Percentiles rank a stretch among this genome's conserved stretches.
Evolutionary conservation across 2,329 filamentous ascomycete genomes (phyloP).

Genomic region (Colletotrichum shisoi): DNA sequence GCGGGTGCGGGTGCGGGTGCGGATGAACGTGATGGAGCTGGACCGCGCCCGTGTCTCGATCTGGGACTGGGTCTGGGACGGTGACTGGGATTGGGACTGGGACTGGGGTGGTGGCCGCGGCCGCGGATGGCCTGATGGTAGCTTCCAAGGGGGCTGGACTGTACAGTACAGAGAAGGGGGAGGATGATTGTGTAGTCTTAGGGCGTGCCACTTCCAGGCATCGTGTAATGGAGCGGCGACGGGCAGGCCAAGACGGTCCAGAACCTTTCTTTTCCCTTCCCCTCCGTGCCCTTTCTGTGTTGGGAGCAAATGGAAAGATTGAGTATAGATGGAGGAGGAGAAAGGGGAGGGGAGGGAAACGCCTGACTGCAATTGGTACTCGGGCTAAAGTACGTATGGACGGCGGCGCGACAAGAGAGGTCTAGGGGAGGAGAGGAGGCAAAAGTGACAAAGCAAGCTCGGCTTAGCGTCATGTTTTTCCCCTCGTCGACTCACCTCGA

Average conservation of each 20-base stretch:
- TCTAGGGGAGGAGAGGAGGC: conserved; percentile 4
- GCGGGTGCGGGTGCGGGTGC: conserved; percentile 24
- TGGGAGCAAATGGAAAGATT: not conserved
- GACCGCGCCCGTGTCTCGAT: conserved; percentile 32
- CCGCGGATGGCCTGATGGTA: conserved; percentile 36
- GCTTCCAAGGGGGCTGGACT: conserved; percentile 35
- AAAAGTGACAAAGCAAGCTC: conserved; percentile 26
- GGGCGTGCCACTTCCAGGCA: conserved; percentile 27
- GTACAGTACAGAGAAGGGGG: not conserved
- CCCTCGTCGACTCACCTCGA: conserved; percentile 31
- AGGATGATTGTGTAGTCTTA: not conserved
- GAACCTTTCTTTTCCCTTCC: conserved; percentile 13
- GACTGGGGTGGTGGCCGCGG: conserved; percentile 33
- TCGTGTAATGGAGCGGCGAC: conserved; percentile 18
- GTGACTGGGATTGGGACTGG: conserved; percentile 24
- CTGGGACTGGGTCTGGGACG: conserved; percentile 16
- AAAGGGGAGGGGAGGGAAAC: not conserved
- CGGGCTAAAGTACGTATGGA: conserved; percentile 3
- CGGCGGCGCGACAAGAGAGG: not conserved
- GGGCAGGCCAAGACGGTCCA: conserved; percentile 31
- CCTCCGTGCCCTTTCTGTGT: conserved; percentile 9
- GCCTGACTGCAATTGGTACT: conserved; percentile 1
- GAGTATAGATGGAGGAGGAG: not conserved
- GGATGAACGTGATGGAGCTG: conserved; percentile 7
- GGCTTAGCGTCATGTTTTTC: conserved; percentile 9